Conservation (phyloP, 1,284 basidiomycete species). For the Rhizoctonia solani region DNA sequence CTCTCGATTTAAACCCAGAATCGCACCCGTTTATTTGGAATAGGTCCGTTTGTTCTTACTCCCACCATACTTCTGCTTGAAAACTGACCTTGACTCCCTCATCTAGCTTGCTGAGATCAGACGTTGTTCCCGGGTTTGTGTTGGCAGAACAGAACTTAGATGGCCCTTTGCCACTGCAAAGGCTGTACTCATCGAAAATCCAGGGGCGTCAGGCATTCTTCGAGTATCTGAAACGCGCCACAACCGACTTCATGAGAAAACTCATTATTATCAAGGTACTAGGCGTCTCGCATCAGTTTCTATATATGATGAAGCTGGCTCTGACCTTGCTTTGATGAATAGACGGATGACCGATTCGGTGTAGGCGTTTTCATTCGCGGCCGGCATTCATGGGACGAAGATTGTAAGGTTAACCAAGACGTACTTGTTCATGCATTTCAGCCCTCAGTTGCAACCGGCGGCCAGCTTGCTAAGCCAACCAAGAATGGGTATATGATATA, state of each 20-base stretch:
- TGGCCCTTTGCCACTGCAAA: conserved; percentile 59
- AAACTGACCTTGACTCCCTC: neutral
- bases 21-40: conserved; percentile 61
- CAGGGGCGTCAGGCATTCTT: conserved; percentile 62
- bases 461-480: conserved; percentile 53
- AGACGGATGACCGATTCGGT: conserved; percentile 64
- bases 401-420: conserved; percentile 59
- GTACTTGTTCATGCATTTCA: conserved; percentile 66
- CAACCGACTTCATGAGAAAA: conserved; percentile 60
- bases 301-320: no score
- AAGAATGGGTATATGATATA: conserved; percentile 56
- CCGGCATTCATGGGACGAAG: conserved; percentile 63
- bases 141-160: conserved; percentile 56
- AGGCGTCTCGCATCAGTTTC: conserved; percentile 17
- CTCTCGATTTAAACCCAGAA: conserved; percentile 48
- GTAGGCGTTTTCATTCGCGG: conserved; percentile 65
- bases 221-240: conserved; percentile 59
- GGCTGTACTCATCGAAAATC: conserved; percentile 60
- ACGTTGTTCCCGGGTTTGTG: conserved; percentile 57
- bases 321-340: neutral
- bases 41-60: conserved; percentile 17
- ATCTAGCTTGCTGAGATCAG: conserved; percentile 57
- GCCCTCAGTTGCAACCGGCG: conserved; percentile 53
- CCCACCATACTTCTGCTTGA: neutral
- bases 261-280: conserved; percentile 61